phyloP scores from a whole-genome alignment of 495 filamentous ascomycete species.

The Penicillium flavigenum region DNA sequence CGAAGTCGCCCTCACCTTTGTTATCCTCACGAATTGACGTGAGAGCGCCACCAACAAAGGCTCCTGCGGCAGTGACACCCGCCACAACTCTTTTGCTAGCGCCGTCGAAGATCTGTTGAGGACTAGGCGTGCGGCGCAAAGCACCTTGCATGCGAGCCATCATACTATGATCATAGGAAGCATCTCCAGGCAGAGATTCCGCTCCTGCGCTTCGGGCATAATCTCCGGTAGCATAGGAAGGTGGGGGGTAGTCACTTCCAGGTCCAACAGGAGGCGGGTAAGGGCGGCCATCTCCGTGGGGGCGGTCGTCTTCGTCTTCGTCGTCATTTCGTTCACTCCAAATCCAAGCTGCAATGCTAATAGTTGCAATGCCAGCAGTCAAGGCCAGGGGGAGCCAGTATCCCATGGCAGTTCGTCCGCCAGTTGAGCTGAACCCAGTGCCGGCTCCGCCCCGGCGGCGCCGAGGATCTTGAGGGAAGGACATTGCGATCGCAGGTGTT shows the following conservation, averaged over 20 bases:
- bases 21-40: conserved; percentile 83
- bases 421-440: conserved; percentile 51
- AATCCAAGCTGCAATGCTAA: conserved; percentile 83
- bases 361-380: conserved; percentile 80
- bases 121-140: conserved; percentile 83
- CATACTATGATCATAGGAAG: conserved; percentile 58
- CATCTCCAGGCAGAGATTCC: conserved; percentile 35
- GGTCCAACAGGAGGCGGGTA: conserved; percentile 38
- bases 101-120: conserved; percentile 80
- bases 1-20: conserved; percentile 70
- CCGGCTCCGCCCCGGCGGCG: conserved; percentile 58
- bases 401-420: conserved; percentile 65
- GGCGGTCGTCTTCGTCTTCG: conserved; percentile 59
- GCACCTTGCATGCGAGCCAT: conserved; percentile 77
- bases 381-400: conserved; percentile 85
- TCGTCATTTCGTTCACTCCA: conserved; percentile 85
- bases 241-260: conserved; percentile 30
- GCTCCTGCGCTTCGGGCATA: conserved; percentile 33
- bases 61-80: conserved; percentile 80
- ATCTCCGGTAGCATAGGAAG: conserved; percentile 30
- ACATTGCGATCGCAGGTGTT: conserved; percentile 56
- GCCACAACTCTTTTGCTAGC: conserved; percentile 74
- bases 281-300: conserved; percentile 30
- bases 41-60: conserved; percentile 72
- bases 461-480: conserved; percentile 65